Conservation (phyloP, 805 yeast species). For the Saturnispora ahearnii region DNA sequence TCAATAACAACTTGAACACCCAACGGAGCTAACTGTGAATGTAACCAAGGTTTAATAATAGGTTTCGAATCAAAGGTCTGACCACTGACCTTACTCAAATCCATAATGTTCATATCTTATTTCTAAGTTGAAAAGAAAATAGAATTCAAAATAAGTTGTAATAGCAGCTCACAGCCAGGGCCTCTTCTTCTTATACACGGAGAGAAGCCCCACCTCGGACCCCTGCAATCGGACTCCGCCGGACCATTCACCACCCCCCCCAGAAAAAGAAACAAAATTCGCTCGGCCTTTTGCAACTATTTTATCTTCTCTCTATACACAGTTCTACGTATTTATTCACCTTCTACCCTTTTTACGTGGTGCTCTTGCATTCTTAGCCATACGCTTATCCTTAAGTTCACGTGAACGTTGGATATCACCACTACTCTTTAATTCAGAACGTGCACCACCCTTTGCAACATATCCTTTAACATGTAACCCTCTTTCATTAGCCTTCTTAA, state of each 20-base stretch:
- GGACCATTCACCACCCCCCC: neutral
- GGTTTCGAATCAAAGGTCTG: constrained; percentile 33
- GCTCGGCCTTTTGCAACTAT: too few relatives aligned
- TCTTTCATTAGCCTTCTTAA: constrained; percentile 64
- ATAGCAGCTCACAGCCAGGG: too few relatives aligned
- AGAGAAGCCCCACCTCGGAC: constrained; percentile 1
- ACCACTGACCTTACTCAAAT: neutral
- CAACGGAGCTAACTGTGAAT: constrained; percentile 35
- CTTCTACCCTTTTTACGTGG: constrained; percentile 30
- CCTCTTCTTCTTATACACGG: neutral
- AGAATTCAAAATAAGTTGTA: too few relatives aligned
- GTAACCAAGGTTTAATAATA: constrained; percentile 57
- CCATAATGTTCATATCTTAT: neutral
- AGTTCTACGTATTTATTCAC: neutral
- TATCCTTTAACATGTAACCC: constrained; percentile 67
- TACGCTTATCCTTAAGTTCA: constrained; percentile 55
- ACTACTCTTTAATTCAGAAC: constrained; percentile 53
- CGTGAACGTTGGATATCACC: constrained; percentile 77
- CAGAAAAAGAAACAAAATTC: neutral
- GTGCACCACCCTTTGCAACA: constrained; percentile 36
- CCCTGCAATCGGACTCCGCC: neutral
- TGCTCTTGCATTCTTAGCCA: constrained; percentile 83
- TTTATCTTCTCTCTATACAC: too few relatives aligned
- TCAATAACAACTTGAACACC: constrained; percentile 54
- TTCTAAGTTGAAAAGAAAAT: too few relatives aligned